These are phyloP conservation scores for Acacia melanoxylon DNA, from an alignment of 306 rosid species.

Conservation along the genomic window DNA sequence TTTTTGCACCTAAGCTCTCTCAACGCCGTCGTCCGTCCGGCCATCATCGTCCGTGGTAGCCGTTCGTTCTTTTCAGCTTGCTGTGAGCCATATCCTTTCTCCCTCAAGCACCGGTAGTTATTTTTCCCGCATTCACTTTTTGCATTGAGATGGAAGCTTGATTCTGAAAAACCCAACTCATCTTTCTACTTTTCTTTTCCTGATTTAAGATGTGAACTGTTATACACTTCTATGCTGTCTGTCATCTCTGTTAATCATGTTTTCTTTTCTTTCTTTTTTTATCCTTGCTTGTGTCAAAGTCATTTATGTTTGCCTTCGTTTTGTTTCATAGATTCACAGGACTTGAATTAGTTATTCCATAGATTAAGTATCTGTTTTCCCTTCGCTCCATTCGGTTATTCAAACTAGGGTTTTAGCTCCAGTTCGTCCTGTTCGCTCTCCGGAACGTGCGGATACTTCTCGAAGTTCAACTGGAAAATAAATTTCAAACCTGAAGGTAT, in stretches of 20 bases:
- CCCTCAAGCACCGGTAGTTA: no score
- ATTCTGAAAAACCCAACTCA: background rate
- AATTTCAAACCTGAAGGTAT: background rate
- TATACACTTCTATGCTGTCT: conserved; percentile 30
- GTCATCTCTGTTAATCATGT: conserved; percentile 1
- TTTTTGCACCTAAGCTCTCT: no score
- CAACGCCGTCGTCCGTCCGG: no score
- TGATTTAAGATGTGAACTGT: conserved; percentile 17
- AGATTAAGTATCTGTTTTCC: background rate
- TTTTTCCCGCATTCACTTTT: background rate
- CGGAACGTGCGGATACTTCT: background rate
- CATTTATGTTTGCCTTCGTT: conserved; percentile 12
- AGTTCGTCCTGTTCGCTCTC: background rate
- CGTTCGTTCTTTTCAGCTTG: no score
- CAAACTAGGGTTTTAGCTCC: background rate
- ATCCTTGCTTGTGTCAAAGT: background rate
- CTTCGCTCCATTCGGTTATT: background rate
- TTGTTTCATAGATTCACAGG: conserved; percentile 14
- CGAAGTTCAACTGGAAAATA: background rate
- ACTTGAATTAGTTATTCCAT: conserved; percentile 29
- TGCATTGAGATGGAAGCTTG: background rate
- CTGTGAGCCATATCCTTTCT: no score
- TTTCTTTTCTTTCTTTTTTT: no score
- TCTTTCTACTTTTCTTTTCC: background rate
- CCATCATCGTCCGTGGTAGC: no score